Evolutionary conservation across 2,329 filamentous ascomycete genomes (phyloP).

Genomic region (Alternaria gaisen): DNA sequence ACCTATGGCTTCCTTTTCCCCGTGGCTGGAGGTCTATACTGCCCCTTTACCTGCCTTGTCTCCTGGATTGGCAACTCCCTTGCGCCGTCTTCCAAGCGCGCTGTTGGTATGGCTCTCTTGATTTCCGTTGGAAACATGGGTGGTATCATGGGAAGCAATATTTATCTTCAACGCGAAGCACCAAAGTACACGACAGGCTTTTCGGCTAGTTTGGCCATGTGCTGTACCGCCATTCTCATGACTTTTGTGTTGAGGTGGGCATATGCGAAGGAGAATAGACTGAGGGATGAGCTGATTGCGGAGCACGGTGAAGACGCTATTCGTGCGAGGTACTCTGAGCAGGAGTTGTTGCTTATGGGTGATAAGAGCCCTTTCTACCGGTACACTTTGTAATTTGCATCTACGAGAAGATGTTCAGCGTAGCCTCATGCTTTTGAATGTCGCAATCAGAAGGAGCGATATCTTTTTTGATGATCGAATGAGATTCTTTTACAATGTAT

Average conservation of each 20-base stretch:
- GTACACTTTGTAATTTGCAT: conserved; percentile 40
- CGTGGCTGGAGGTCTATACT: conserved; percentile 48
- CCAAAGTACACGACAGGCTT: conserved; percentile 63
- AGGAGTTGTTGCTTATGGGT: conserved; percentile 53
- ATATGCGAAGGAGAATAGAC: conserved; percentile 50
- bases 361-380: conserved; percentile 55
- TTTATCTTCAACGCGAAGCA: conserved; percentile 59
- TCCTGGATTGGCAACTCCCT: conserved; percentile 50
- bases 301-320: conserved; percentile 46
- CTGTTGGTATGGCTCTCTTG: conserved; percentile 61
- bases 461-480: background rate
- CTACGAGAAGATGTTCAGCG: background rate
- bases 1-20: conserved; percentile 56
- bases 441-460: background rate
- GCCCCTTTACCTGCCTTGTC: conserved; percentile 49
- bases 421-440: no score
- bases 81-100: conserved; percentile 47
- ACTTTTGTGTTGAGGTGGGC: conserved; percentile 55
- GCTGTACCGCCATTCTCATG: conserved; percentile 57
- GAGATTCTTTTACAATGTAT: background rate
- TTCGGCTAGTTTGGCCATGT: conserved; percentile 57
- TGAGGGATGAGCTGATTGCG: conserved; percentile 34
- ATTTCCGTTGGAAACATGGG: conserved; percentile 59
- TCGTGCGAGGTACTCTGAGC: conserved; percentile 50
- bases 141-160: conserved; percentile 56